These are phyloP conservation scores for Berkeleyomyces rouxiae DNA, from an alignment of 2,329 filamentous ascomycete species.

Conservation along the genomic window DNA sequence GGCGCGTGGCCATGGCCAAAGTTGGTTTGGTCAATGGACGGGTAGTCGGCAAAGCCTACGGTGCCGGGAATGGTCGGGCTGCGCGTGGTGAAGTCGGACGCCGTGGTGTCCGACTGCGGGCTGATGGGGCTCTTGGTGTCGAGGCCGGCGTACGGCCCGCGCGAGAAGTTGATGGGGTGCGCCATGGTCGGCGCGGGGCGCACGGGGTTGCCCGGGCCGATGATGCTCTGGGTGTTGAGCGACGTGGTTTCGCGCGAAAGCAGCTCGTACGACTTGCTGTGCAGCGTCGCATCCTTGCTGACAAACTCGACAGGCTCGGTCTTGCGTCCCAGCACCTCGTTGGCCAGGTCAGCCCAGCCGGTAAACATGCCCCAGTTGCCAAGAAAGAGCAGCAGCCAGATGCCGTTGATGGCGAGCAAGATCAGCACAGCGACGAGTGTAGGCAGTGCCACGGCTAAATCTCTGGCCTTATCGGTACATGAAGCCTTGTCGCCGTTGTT, in stretches of 20 bases:
- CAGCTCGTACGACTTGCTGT: conserved; percentile 66
- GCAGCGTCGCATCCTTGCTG: conserved; percentile 63
- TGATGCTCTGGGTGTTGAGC: conserved; percentile 30
- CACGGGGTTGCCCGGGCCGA: conserved; percentile 16
- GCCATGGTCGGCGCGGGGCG: conserved; percentile 7
- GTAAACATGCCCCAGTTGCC: conserved; percentile 70
- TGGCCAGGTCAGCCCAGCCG: conserved; percentile 60
- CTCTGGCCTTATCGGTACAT: conserved; percentile 45
- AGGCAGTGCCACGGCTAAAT: conserved; percentile 54
- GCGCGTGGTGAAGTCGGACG: background rate
- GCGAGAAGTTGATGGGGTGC: background rate
- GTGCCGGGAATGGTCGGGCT: background rate
- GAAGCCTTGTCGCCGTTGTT: conserved; percentile 42
- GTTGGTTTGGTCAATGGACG: conserved; percentile 11
- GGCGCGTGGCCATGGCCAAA: background rate
- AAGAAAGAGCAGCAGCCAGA: conserved; percentile 72
- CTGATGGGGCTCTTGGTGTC: conserved; percentile 4
- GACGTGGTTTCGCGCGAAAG: conserved; percentile 42
- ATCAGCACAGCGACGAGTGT: conserved; percentile 70
- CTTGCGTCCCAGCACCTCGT: conserved; percentile 28
- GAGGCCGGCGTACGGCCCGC: background rate
- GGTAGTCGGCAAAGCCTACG: background rate
- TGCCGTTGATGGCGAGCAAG: conserved; percentile 67
- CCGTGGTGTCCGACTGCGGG: background rate
- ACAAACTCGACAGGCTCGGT: conserved; percentile 59